Base-by-base conservation (phyloP, 2,329 filamentous ascomycete genomes). In the Cladophialophora immunda region DNA sequence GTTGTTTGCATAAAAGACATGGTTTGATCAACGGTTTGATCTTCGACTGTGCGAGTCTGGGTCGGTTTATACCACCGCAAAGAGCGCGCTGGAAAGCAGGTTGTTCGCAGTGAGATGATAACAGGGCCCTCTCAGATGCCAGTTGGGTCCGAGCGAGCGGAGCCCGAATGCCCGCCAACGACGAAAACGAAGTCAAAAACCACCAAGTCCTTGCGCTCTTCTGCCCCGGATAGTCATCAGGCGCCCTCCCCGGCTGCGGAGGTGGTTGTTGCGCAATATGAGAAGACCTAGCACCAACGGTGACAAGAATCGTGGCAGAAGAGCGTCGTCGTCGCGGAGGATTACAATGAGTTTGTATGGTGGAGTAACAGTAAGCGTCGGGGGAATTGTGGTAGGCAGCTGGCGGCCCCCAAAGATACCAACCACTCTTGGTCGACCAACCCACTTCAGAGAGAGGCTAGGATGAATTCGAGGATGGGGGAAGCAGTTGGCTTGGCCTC, bases 1-100 rank as follows among this genome's bases (percentile, higher is more conserved):
- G 56, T 58, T 47, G 71, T 69, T 45, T 70, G 66, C 29, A 73
- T 60, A 55, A 68, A 68, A 7, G 68, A 41, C 62, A 70, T 71
- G 36, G 53, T 66, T 55, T 32, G 53, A 54, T 54, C 22, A 29
- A 54, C n/a, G n/a, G 9, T 45, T 45, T 5, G 19, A 45, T 45
- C 7, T 9, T 13, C n/a, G 7, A 45, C 3, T 13, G 38, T n/a
- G n/a, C 17, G 45, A 4, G 3, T 50, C 5, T 25, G 22, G 25
- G 22, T 50, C 6, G 45, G 38, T 6, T 41, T 9, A 1, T 4
- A 13, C 4, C 11, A 4, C 19, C 1, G 45, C 27, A 27, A 11
- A 13, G 22, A 1, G 19, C 13, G 19, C 45, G 9, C 9, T 25
- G 22, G 19, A 25, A 19, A 13, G 19, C 1, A 25, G 19, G 5